Evolutionary conservation across 164 flowering plant species (phyloP), one percentile per base, ranked within the genome.

Genomic region (Macadamia tetraphylla): DNA sequence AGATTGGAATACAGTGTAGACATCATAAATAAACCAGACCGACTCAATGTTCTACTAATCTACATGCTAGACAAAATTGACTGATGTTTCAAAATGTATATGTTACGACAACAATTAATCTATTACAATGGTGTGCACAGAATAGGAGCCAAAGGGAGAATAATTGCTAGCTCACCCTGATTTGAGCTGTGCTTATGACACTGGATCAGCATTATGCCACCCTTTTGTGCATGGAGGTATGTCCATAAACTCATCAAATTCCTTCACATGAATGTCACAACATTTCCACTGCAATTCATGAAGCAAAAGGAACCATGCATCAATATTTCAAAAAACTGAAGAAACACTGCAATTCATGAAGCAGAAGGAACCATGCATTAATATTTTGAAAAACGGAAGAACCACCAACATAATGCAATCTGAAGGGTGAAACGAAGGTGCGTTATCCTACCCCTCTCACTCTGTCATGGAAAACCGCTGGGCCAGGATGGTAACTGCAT

Each of bases 221-320:
- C 99, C 99, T 74, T 81, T 85, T 13, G 90, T 40, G 80, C 99
- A 94, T 1, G 99, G 98, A 23, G 97, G 89, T 73, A 94, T 90
- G 62, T 66, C 66, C 89, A 92, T 83, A 85, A 94, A 94, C 78
- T 94, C 99, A 3, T 94, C 97, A 46, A 94, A 94, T 75, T 94
- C 99, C 75, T 86, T 90, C 35, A 88, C 97, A 67, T 89, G 95
- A 67, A 88, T 67, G 67, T 90, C 88, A 49, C 99, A 92, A 74
- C 99, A 94, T 78, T 89, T 88, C 99, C 99, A 94, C 99, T 92
- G 85, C 84, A 85, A 76, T 58, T 43, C 35, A 63, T 14, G 30
- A 8, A 15, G 0, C 5, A 17, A 64, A 43, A 29, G n/a, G 23
- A 53, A 29, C 29, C 40, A 51, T 69, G 15, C 12, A 62, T 49